Conservation (phyloP, 176 grass and related monocot genomes). For the Musa schizocarpa region DNA sequence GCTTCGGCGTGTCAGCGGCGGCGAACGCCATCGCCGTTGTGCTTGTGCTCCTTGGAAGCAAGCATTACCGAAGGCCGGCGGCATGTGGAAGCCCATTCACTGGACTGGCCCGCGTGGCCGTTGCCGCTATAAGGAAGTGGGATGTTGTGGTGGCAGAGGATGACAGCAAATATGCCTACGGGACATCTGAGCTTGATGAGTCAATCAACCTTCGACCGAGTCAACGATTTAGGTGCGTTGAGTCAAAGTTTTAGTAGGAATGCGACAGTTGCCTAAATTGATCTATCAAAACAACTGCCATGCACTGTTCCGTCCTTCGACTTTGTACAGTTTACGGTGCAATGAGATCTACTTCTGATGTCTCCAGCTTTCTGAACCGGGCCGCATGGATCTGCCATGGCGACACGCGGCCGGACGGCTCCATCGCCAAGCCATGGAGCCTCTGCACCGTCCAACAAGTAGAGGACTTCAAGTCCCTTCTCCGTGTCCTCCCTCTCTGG, state of each 20-base stretch:
- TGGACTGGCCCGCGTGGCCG: background rate
- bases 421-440: slow-evolving; percentile 32
- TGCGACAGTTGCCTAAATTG: no score
- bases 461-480: slow-evolving; percentile 54
- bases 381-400: slow-evolving; percentile 53
- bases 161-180: slow-evolving; percentile 31
- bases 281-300: no score
- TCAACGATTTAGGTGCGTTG: slow-evolving; percentile 48
- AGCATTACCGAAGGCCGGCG: background rate
- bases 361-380: slow-evolving; percentile 52
- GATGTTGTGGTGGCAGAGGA: slow-evolving; percentile 11
- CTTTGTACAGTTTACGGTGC: no score
- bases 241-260: background rate
- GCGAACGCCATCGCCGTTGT: background rate
- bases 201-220: slow-evolving; percentile 5
- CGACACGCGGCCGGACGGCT: slow-evolving; percentile 14
- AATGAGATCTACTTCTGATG: no score
- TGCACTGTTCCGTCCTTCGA: no score
- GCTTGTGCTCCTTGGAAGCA: background rate
- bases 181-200: background rate
- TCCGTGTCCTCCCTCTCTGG: slow-evolving; percentile 61
- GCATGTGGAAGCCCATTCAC: slow-evolving; percentile 17
- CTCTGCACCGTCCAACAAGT: slow-evolving; percentile 64
- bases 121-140: slow-evolving; percentile 29
- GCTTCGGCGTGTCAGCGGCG: background rate